A percentile compares a stretch with the other conserved stretches of the same genome.
phyloP scores from a whole-genome alignment of 495 filamentous ascomycete genomes.

The Aspergillus panamensis region DNA sequence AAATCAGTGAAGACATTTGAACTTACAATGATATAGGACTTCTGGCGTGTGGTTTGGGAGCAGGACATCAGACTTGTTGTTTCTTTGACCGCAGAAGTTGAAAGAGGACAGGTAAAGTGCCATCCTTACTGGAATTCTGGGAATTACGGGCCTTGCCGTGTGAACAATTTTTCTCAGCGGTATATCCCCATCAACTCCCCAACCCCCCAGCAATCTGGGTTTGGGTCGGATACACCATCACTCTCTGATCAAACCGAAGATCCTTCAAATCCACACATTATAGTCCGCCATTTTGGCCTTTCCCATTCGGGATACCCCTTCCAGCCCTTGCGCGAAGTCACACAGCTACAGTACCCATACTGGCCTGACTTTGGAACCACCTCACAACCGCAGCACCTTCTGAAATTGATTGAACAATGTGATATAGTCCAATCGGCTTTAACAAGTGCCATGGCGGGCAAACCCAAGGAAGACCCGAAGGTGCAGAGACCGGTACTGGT shows the following conservation, averaged over 20 bases:
- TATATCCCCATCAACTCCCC: conserved; percentile 66
- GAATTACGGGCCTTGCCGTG: conserved; percentile 73
- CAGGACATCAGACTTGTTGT: conserved; percentile 92
- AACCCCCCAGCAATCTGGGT: conserved; percentile 12
- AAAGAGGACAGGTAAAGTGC: conserved; percentile 92
- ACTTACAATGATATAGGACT: conserved; percentile 66
- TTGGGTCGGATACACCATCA: conserved; percentile 9
- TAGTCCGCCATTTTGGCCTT: conserved; percentile 83
- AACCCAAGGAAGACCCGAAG: conserved; percentile 52
- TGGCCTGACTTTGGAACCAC: conserved; percentile 98
- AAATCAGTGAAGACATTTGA: not conserved
- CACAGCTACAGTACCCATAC: conserved; percentile 86
- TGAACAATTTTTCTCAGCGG: conserved; percentile 76
- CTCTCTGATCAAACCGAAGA: conserved; percentile 20
- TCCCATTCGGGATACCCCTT: conserved; percentile 76
- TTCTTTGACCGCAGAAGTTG: conserved; percentile 92
- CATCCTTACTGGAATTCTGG: conserved; percentile 87
- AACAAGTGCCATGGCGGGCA: conserved; percentile 31
- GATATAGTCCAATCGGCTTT: conserved; percentile 50
- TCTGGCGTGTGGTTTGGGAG: conserved; percentile 97
- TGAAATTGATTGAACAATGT: conserved; percentile 82
- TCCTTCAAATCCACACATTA: conserved; percentile 65
- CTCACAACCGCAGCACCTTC: conserved; percentile 78
- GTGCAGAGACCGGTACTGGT: conserved; percentile 73
- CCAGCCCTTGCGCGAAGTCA: conserved; percentile 84